A percentile compares a stretch with the other conserved stretches of the same genome.
Conservation (phyloP, 768 basidiomycete genomes). For the Lyophyllum semitale region DNA sequence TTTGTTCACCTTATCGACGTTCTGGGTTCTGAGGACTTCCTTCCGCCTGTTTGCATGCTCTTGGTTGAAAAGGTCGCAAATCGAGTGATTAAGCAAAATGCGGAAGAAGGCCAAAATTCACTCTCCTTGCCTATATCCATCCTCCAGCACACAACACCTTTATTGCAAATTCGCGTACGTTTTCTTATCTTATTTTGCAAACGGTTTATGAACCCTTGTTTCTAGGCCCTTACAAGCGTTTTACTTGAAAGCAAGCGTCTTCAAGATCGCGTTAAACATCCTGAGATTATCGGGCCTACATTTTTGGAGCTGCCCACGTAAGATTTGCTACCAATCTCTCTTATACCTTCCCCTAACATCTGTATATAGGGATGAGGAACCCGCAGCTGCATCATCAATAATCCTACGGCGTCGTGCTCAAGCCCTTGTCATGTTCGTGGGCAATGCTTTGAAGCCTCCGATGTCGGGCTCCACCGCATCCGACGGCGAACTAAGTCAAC, state of each 20-base stretch:
- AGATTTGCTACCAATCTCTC: slow-evolving; percentile 19
- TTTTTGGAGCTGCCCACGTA: slow-evolving; percentile 65
- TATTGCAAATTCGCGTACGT: slow-evolving; percentile 56
- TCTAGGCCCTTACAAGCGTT: slow-evolving; percentile 62
- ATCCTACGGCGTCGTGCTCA: slow-evolving; percentile 62
- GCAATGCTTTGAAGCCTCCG: slow-evolving; percentile 46
- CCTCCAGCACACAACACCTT: slow-evolving; percentile 52
- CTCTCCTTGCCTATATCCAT: slow-evolving; percentile 70
- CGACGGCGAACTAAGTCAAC: slow-evolving; percentile 34
- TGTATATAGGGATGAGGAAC: slow-evolving; percentile 58
- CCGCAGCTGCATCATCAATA: slow-evolving; percentile 42
- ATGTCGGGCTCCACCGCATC: slow-evolving; percentile 23
- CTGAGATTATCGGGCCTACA: slow-evolving; percentile 36
- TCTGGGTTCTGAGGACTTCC: slow-evolving; percentile 78
- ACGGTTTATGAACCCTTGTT: slow-evolving; percentile 3
- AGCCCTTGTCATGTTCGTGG: slow-evolving; percentile 66
- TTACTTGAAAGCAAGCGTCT: slow-evolving; percentile 69
- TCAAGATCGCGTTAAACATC: slow-evolving; percentile 39
- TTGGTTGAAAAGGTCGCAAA: slow-evolving; percentile 78
- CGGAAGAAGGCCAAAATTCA: slow-evolving; percentile 58
- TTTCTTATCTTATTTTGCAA: background rate
- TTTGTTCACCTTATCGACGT: slow-evolving; percentile 86
- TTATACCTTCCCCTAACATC: background rate
- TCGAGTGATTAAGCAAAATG: slow-evolving; percentile 62
- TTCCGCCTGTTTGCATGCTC: slow-evolving; percentile 82